These are phyloP conservation scores for Sungouiozyma intestinalis DNA, from an alignment of 805 yeast species.

Conservation along the genomic window DNA sequence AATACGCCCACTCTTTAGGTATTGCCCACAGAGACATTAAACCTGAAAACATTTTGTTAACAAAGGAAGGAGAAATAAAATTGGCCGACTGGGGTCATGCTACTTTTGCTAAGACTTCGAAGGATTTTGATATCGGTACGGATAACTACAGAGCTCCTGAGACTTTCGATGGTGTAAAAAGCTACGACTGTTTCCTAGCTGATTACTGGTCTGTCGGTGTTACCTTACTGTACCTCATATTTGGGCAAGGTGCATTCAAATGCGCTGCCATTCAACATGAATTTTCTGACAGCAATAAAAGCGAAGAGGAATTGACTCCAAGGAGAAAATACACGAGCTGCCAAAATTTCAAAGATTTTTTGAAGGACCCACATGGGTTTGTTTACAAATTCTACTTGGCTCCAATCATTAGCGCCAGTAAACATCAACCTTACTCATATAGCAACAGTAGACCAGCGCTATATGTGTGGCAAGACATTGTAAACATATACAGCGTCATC, in stretches of 20 bases:
- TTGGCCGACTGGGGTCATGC: conserved; percentile 71
- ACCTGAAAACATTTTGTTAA: conserved; percentile 59
- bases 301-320: neutral
- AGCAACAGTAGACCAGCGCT: conserved; percentile 7
- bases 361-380: conserved; percentile 14
- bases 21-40: conserved; percentile 63
- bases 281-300: neutral
- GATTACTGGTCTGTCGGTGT: conserved; percentile 88
- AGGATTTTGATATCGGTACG: conserved; percentile 48
- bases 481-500: conserved; percentile 6
- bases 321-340: conserved; percentile 1
- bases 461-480: conserved; percentile 12
- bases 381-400: conserved; percentile 17
- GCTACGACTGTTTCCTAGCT: conserved; percentile 62
- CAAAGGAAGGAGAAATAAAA: conserved; percentile 42
- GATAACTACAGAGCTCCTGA: conserved; percentile 94
- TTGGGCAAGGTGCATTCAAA: conserved; percentile 78
- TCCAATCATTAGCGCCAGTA: conserved; percentile 9
- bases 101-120: conserved; percentile 28
- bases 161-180: conserved; percentile 33
- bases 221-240: conserved; percentile 64
- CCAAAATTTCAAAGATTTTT: conserved; percentile 34
- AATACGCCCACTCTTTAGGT: conserved; percentile 45
- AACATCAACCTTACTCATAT: conserved; percentile 3
- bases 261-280: conserved; percentile 7